Evolutionary conservation across 352 stramenopile genomes (phyloP).

Genomic region (Phytophthora nicotianae): DNA sequence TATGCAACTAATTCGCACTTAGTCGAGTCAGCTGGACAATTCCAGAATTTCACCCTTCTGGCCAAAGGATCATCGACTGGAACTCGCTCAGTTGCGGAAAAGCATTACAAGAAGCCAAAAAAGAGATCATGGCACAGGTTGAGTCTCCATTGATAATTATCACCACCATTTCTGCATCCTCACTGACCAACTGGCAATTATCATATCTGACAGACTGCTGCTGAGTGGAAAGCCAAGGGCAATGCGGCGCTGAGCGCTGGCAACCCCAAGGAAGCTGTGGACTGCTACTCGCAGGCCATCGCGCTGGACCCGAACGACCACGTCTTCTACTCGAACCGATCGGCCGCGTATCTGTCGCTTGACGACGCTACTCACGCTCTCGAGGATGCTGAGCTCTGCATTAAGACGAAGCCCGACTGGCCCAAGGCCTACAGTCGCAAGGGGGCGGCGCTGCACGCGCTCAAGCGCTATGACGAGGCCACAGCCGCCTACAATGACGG

Average conservation of each 20-base stretch:
- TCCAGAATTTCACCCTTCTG: slow-evolving; percentile 32
- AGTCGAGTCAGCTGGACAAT: slow-evolving; percentile 9
- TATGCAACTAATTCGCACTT: slow-evolving; percentile 11
- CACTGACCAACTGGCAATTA: background rate
- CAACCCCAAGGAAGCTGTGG: slow-evolving; percentile 95
- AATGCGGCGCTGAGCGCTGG: slow-evolving; percentile 95
- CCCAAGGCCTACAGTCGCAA: slow-evolving; percentile 98
- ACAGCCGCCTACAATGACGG: slow-evolving; percentile 84
- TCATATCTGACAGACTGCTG: slow-evolving; percentile 35
- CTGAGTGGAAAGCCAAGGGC: slow-evolving; percentile 93
- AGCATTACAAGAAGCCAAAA: slow-evolving; percentile 12
- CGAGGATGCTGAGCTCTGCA: slow-evolving; percentile 96
- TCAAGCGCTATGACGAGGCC: slow-evolving; percentile 89
- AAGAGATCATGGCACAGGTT: slow-evolving; percentile 33
- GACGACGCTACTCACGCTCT: slow-evolving; percentile 93
- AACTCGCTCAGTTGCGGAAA: slow-evolving; percentile 28
- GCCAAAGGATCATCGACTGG: slow-evolving; percentile 24
- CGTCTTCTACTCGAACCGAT: slow-evolving; percentile 99
- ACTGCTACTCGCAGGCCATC: slow-evolving; percentile 98
- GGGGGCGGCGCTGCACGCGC: slow-evolving; percentile 96
- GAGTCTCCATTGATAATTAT: slow-evolving; percentile 1
- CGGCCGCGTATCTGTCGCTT: slow-evolving; percentile 97
- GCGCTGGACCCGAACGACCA: slow-evolving; percentile 94
- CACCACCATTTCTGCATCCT: background rate
- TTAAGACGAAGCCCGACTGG: slow-evolving; percentile 95